phyloP scores from a whole-genome alignment of 2,329 filamentous ascomycete genomes.

The Diplodia seriata region DNA sequence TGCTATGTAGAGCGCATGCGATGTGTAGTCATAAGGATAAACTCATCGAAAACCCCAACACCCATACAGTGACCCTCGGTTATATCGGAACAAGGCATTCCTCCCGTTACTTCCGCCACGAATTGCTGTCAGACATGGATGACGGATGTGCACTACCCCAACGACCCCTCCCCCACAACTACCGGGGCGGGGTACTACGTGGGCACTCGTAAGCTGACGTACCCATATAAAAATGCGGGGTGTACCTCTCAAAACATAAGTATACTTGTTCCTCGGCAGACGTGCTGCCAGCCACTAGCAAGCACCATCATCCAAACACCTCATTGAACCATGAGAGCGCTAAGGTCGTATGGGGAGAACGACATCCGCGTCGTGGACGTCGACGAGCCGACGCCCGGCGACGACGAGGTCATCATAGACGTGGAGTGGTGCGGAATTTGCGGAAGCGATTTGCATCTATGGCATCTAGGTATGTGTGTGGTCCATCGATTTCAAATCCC shows the following conservation, averaged over 20 bases:
- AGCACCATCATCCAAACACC: background rate
- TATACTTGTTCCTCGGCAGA: background rate
- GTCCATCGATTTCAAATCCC: background rate
- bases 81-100: background rate
- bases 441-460: slow-evolving; percentile 43
- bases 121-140: background rate
- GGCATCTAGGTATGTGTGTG: slow-evolving; percentile 37
- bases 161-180: background rate
- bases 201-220: background rate
- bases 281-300: background rate
- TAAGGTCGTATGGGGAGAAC: slow-evolving; percentile 40
- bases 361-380: slow-evolving; percentile 42
- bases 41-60: no score
- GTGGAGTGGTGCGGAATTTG: slow-evolving; percentile 45
- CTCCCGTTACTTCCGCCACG: background rate
- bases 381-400: slow-evolving; percentile 37
- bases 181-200: background rate
- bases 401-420: slow-evolving; percentile 40
- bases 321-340: slow-evolving; percentile 42
- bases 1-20: no score
- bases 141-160: background rate
- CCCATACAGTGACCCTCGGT: background rate
- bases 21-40: no score
- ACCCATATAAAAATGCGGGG: background rate
- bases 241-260: background rate